A percentile compares a stretch with the other conserved stretches of the same genome.
Conservation (phyloP, 768 basidiomycete species). For the Tulasnella sp. region DNA sequence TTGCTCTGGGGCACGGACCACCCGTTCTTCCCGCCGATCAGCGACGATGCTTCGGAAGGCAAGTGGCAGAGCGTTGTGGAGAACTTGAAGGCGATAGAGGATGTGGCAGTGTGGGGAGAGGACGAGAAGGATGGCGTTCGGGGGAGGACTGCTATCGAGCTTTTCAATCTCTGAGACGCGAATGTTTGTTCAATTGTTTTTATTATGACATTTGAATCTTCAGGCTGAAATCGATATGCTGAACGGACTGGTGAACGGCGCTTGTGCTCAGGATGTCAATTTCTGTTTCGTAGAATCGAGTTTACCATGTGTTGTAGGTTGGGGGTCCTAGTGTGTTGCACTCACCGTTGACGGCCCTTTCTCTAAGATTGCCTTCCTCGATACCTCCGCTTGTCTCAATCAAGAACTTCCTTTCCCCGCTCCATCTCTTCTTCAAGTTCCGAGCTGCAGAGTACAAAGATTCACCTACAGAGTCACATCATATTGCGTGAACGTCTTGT, state of each 20-base stretch:
- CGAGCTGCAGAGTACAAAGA: conserved; percentile 57
- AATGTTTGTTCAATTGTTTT: neutral
- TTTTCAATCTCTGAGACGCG: conserved; percentile 42
- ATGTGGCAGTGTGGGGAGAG: conserved; percentile 48
- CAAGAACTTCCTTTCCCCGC: conserved; percentile 67
- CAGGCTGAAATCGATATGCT: conserved; percentile 91
- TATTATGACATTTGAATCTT: conserved; percentile 60
- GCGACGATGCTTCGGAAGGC: conserved; percentile 32
- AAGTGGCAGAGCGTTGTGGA: conserved; percentile 82
- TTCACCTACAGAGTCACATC: conserved; percentile 20
- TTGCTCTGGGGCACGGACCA: conserved; percentile 75
- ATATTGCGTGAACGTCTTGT: conserved; percentile 19
- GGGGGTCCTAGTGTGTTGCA: neutral
- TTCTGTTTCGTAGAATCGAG: conserved; percentile 37
- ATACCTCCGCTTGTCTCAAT: conserved; percentile 94
- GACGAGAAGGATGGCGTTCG: conserved; percentile 52
- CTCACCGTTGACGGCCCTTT: conserved; percentile 73
- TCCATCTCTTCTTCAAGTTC: conserved; percentile 68
- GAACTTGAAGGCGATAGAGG: conserved; percentile 68
- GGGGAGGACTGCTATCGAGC: conserved; percentile 57
- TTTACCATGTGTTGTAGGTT: neutral
- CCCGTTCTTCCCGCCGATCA: conserved; percentile 80
- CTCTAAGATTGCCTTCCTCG: conserved; percentile 73
- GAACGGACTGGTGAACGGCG: conserved; percentile 80
- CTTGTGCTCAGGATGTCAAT: conserved; percentile 93